phyloP scores from a whole-genome alignment of 345 rosid genomes.

The Linum usitatissimum region DNA sequence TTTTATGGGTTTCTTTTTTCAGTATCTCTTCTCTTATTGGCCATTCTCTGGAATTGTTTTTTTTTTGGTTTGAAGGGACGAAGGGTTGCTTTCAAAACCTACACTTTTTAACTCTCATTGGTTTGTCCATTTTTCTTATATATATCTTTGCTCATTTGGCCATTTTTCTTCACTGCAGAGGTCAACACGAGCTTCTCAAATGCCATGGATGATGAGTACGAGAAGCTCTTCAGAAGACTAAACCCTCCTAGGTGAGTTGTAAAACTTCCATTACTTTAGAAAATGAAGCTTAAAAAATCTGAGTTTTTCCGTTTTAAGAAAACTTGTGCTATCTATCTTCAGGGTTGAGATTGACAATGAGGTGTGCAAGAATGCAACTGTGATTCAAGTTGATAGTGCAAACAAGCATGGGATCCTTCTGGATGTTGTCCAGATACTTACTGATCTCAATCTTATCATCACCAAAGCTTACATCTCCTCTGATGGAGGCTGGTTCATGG shows the following conservation, averaged over 20 bases:
- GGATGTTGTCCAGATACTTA: conserved; percentile 87
- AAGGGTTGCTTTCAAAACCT: not conserved
- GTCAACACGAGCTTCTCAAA: conserved; percentile 56
- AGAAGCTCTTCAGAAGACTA: conserved; percentile 78
- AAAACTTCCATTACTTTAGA: conserved; percentile 6
- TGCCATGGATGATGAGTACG: conserved; percentile 75
- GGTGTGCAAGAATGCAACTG: conserved; percentile 77
- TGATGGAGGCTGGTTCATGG: conserved; percentile 99
- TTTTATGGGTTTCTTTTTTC: not conserved
- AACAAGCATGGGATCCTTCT: conserved; percentile 88
- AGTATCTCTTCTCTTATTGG: conserved; percentile 21
- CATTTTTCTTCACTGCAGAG: conserved; percentile 25
- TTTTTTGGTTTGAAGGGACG: not conserved
- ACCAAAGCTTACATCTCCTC: conserved; percentile 87
- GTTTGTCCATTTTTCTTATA: not conserved
- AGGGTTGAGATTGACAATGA: conserved; percentile 98
- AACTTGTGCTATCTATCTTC: conserved; percentile 7
- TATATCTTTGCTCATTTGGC: not conserved
- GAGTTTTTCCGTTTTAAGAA: conserved; percentile 9
- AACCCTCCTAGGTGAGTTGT: conserved; percentile 71
- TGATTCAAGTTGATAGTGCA: conserved; percentile 90
- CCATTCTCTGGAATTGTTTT: conserved; percentile 5
- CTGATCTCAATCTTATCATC: conserved; percentile 80
- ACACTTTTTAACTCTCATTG: not conserved
- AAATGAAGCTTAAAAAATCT: conserved; percentile 1